Evolutionary conservation across 352 stramenopile genomes (phyloP).

Genomic region (Phytophthora tubulina): DNA sequence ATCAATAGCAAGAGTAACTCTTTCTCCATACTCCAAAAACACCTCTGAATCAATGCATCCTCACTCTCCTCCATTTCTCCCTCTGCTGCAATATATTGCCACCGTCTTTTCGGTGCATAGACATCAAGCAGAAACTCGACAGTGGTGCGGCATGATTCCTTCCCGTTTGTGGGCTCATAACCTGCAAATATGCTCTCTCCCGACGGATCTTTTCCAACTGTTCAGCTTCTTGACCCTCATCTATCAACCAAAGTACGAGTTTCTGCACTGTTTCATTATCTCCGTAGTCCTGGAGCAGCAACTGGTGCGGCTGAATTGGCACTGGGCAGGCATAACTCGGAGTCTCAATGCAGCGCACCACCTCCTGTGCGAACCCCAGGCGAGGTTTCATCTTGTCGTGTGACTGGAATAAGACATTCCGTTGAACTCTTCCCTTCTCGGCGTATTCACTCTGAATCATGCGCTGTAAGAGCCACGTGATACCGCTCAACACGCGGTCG

Average conservation of each 20-base stretch:
- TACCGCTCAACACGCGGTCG: conserved; percentile 68
- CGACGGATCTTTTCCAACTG: conserved; percentile 53
- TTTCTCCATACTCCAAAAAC: conserved; percentile 86
- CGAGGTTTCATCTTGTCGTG: conserved; percentile 74
- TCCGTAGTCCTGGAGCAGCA: conserved; percentile 82
- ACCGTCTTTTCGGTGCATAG: conserved; percentile 56
- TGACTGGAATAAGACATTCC: conserved; percentile 71
- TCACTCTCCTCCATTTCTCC: conserved; percentile 52
- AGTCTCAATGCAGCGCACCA: conserved; percentile 52
- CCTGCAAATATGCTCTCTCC: conserved; percentile 45
- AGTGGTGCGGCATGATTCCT: conserved; percentile 23
- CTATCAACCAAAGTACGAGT: conserved; percentile 68
- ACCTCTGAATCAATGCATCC: conserved; percentile 78
- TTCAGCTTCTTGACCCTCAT: conserved; percentile 36
- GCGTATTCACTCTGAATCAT: conserved; percentile 62
- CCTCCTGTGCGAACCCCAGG: conserved; percentile 74
- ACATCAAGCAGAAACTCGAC: conserved; percentile 47
- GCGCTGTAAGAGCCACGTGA: conserved; percentile 71
- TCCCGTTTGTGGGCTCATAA: conserved; percentile 24
- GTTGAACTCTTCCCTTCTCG: conserved; percentile 57
- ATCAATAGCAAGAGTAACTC: conserved; percentile 43
- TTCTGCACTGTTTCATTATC: conserved; percentile 68
- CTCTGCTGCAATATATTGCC: conserved; percentile 48
- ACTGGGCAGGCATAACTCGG: conserved; percentile 44
- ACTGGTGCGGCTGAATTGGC: conserved; percentile 72